Conservation (phyloP, 345 rosid genomes). For the Raphanus raphanistrum region DNA sequence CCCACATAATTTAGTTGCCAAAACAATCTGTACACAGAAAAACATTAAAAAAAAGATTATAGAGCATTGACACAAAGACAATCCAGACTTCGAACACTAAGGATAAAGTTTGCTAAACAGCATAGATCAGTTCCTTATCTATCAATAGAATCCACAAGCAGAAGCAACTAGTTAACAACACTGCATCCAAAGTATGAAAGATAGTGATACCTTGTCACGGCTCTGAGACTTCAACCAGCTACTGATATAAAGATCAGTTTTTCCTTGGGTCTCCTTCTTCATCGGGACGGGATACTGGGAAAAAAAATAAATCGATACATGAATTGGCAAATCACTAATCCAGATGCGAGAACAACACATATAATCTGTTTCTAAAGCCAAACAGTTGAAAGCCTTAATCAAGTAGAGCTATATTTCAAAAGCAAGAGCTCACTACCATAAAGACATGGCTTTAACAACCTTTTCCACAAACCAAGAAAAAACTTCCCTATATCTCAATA, state of each 20-base stretch:
- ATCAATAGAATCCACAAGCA: too few species aligned
- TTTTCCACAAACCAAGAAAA: background rate
- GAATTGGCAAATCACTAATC: constrained; percentile 1
- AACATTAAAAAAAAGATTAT: background rate
- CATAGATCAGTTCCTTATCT: too few species aligned
- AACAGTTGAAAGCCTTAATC: background rate
- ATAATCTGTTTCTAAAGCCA: background rate
- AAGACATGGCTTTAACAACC: background rate
- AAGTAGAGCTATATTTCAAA: background rate
- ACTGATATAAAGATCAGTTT: constrained; percentile 74
- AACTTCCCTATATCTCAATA: background rate
- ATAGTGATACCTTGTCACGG: constrained; percentile 72
- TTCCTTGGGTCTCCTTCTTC: constrained; percentile 87
- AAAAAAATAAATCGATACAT: background rate
- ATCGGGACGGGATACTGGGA: constrained; percentile 77
- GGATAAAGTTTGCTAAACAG: too few species aligned
- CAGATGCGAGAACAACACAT: background rate
- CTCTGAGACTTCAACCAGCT: constrained; percentile 83
- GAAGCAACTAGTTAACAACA: background rate
- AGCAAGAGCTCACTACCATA: background rate
- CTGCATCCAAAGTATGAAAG: background rate
- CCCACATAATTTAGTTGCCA: constrained; percentile 93
- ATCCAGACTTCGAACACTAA: too few species aligned
- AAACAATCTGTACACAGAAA: constrained; percentile 55
- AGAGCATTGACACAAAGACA: background rate